Conservation (phyloP, 495 filamentous ascomycete species). For the Annulohypoxylon moriforme region DNA sequence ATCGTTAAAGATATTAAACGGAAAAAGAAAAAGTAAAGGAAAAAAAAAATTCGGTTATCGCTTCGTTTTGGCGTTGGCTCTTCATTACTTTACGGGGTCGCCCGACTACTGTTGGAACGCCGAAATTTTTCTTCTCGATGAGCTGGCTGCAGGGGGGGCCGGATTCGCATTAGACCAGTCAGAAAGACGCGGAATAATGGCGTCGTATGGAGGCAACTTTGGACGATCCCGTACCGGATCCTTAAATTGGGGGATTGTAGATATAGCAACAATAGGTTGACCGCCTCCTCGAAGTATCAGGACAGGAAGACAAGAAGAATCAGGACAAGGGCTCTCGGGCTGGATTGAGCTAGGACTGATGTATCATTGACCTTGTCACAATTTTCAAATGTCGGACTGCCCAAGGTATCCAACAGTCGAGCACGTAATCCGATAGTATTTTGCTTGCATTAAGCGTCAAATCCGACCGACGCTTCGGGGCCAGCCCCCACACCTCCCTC, state of each 20-base stretch:
- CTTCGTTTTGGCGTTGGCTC: constrained; percentile 15
- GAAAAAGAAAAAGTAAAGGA: neutral
- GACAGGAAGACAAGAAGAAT: constrained; percentile 12
- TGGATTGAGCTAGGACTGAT: constrained; percentile 21
- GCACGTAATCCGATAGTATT: constrained; percentile 36
- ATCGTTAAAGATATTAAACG: constrained; percentile 5
- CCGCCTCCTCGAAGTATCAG: constrained; percentile 33
- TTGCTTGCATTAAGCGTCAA: constrained; percentile 18
- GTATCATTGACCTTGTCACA: constrained; percentile 25
- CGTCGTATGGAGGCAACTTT: constrained; percentile 24
- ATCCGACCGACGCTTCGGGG: constrained; percentile 26
- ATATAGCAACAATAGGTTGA: constrained; percentile 28
- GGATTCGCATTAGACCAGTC: constrained; percentile 18
- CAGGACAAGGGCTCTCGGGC: constrained; percentile 30
- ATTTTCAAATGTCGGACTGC: constrained; percentile 20
- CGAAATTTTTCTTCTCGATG: constrained; percentile 19
- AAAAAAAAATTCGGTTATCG: constrained; percentile 11
- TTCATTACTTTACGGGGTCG: constrained; percentile 23
- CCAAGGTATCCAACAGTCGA: constrained; percentile 22
- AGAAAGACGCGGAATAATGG: constrained; percentile 14
- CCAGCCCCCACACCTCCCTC: constrained; percentile 35
- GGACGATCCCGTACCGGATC: constrained; percentile 28
- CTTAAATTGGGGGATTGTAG: constrained; percentile 14
- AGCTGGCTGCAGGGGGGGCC: constrained; percentile 28
- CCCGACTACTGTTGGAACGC: constrained; percentile 30